A percentile compares a stretch with the other conserved stretches of the same genome.
Conservation (phyloP, 768 basidiomycete species). For the Lactifluus pinguis region DNA sequence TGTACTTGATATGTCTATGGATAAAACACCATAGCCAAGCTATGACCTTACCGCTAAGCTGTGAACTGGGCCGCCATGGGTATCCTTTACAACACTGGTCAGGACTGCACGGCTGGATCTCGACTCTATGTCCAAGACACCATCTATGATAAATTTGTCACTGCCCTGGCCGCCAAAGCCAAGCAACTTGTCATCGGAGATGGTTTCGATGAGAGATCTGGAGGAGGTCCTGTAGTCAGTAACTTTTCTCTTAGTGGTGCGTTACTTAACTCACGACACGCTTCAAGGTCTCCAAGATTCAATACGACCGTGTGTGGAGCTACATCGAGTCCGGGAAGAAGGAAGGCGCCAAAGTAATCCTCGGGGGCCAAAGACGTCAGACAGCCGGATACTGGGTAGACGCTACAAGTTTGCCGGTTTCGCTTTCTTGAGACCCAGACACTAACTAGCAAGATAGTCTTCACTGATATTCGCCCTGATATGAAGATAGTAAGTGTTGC, state of each 20-base stretch:
- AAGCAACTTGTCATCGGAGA: constrained; percentile 68
- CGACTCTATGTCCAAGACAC: constrained; percentile 82
- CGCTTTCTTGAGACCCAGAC: background rate
- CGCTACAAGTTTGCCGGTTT: constrained; percentile 61
- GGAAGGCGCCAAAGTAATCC: constrained; percentile 67
- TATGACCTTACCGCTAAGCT: constrained; percentile 35
- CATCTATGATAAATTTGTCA: constrained; percentile 78
- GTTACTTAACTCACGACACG: background rate
- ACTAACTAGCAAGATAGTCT: constrained; percentile 41
- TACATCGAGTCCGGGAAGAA: constrained; percentile 83
- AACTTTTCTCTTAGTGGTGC: background rate
- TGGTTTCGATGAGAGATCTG: constrained; percentile 65
- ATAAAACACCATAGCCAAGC: background rate
- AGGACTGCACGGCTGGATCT: constrained; percentile 91
- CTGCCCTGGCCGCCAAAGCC: constrained; percentile 53
- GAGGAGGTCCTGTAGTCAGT: constrained; percentile 78
- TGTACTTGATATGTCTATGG: constrained; percentile 2
- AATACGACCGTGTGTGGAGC: constrained; percentile 78
- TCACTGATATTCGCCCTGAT: constrained; percentile 64
- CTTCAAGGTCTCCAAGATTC: constrained; percentile 64
- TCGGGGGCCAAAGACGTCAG: constrained; percentile 73
- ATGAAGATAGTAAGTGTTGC: constrained; percentile 72
- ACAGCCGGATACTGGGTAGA: constrained; percentile 84
- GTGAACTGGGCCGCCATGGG: constrained; percentile 82
- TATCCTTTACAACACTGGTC: constrained; percentile 83